A percentile compares a stretch with the other conserved stretches of the same genome.
These are phyloP conservation scores for Mortierella claussenii DNA, from an alignment of 192 early-diverging fungal species.

Conservation along the genomic window DNA sequence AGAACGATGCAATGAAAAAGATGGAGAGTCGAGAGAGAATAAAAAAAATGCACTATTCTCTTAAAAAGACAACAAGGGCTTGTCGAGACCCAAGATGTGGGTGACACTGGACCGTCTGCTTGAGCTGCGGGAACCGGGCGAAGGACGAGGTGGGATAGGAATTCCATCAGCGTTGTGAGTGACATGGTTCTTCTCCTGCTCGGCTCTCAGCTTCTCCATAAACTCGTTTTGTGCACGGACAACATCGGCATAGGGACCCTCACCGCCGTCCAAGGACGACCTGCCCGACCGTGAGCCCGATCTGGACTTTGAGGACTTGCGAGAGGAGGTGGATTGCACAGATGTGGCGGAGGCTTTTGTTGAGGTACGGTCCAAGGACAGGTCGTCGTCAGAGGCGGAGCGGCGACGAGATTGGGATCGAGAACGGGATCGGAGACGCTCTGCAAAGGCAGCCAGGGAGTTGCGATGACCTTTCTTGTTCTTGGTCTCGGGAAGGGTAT, in stretches of 20 bases:
- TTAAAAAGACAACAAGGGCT: slow-evolving; percentile 34
- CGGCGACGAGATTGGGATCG: slow-evolving; percentile 17
- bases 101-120: slow-evolving; percentile 34
- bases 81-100: slow-evolving; percentile 34
- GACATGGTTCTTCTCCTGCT: slow-evolving; percentile 24
- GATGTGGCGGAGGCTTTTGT: slow-evolving; percentile 19
- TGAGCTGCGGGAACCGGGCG: neutral
- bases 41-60: slow-evolving; percentile 1
- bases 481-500: neutral
- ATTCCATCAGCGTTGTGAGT: slow-evolving; percentile 38
- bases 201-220: slow-evolving; percentile 38
- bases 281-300: slow-evolving; percentile 5
- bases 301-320: slow-evolving; percentile 21
- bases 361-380: slow-evolving; percentile 6
- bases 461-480: slow-evolving; percentile 17
- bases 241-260: slow-evolving; percentile 22
- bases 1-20: slow-evolving; percentile 1
- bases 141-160: slow-evolving; percentile 28
- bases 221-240: slow-evolving; percentile 31
- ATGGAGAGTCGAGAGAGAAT: slow-evolving; percentile 1
- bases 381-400: slow-evolving; percentile 1
- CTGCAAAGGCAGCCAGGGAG: slow-evolving; percentile 32
- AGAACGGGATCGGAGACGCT: slow-evolving; percentile 29
- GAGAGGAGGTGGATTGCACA: slow-evolving; percentile 2
- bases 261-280: slow-evolving; percentile 5